Evolutionary conservation across 768 basidiomycete genomes (phyloP), one percentile per base, ranked within the genome.

Genomic region (Butyriboletus loyo): DNA sequence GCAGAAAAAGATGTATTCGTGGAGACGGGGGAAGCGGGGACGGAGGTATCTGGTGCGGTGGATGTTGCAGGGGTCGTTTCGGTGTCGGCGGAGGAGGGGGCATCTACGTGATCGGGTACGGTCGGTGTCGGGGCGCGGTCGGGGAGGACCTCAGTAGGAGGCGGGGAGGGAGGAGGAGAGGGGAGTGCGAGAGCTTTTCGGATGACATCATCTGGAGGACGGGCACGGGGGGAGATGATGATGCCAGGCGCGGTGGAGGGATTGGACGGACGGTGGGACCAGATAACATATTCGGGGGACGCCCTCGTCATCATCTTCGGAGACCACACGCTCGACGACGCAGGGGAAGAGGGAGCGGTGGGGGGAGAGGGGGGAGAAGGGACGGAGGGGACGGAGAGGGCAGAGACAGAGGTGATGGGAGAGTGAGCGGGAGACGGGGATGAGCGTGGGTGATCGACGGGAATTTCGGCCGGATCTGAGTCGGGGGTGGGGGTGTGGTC

Each of bases 201-300:
- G 0, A 87, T 63, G 21, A 89, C 71, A 48, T 82, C 71, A 2
- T 72, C 73, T 27, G 88, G 87, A 4, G 88, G 88, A 34, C 75
- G 73, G 3, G 86, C 84, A 21, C 62, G 68, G 0, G 83, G 77
- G 1, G 87, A 87, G 25, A 90, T 85, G 57, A 89, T 87, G 52
- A 89, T 80, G 4, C 83, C 80, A 1, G 86, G 86, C 0, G 87
- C 88, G 40, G 69, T 65, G 4, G 78, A 71, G 0, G 88, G 88
- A 63, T 88, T 72, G 3, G 74, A 69, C 0, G 88, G 88, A 24
- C 86, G 79, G n/a, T 78, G 78, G 0, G 87, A 86, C 86, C 86
- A 89, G 34, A 90, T 79, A 5, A 82, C 85, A 71, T 81, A 88
- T 34, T 71, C 70, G 10, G 70, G 31, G 40, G 24, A 10, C 24